Evolutionary conservation across 306 rosid genomes (phyloP).

Genomic region (Cotoneaster glaucophyllus): DNA sequence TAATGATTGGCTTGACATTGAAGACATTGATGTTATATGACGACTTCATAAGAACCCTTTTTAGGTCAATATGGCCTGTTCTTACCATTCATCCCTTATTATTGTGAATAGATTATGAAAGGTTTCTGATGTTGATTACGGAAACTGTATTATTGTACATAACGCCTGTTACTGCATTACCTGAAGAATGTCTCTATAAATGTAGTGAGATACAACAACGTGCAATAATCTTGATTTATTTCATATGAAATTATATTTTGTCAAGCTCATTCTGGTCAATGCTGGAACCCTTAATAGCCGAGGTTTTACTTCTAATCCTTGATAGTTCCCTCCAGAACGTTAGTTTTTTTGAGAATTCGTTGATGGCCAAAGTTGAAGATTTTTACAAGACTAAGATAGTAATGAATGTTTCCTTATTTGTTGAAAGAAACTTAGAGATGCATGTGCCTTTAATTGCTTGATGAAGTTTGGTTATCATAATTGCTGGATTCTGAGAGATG

Average conservation of each 20-base stretch:
- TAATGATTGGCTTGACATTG: slow-evolving; percentile 87
- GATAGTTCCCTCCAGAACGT: neutral
- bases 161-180: slow-evolving; percentile 32
- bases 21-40: slow-evolving; percentile 79
- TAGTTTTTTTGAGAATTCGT: neutral
- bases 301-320: neutral
- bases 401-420: neutral
- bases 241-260: neutral
- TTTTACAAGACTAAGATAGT: neutral
- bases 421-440: neutral
- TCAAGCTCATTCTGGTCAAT: neutral
- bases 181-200: slow-evolving; percentile 14
- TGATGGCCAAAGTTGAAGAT: neutral
- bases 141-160: slow-evolving; percentile 48
- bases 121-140: slow-evolving; percentile 29
- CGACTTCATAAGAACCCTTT: slow-evolving; percentile 11
- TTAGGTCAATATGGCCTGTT: slow-evolving; percentile 22
- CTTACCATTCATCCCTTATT: slow-evolving; percentile 10
- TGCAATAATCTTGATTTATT: slow-evolving; percentile 10
- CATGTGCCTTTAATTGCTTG: neutral
- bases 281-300: neutral
- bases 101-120: slow-evolving; percentile 54
- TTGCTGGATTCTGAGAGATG: neutral
- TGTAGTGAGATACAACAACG: slow-evolving; percentile 28
- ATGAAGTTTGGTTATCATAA: neutral